phyloP scores from a whole-genome alignment of 805 yeast species.

The Wickerhamomyces queroliae region DNA sequence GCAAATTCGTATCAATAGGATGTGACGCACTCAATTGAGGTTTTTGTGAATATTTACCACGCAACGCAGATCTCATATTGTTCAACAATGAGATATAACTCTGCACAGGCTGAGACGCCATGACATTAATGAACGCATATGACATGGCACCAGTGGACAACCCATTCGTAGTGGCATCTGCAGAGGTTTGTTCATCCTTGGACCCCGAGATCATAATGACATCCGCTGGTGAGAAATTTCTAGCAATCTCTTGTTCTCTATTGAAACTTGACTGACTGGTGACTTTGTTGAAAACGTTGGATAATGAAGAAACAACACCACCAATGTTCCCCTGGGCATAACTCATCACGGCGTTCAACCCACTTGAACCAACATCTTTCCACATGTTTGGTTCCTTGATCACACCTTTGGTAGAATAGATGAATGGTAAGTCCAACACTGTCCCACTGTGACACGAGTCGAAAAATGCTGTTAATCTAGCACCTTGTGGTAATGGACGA shows the following conservation, averaged over 20 bases:
- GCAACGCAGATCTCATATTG: slow-evolving; percentile 52
- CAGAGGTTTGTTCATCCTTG: slow-evolving; percentile 52
- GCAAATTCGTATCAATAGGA: slow-evolving; percentile 51
- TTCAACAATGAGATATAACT: slow-evolving; percentile 56
- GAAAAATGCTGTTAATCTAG: slow-evolving; percentile 62
- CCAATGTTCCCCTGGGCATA: slow-evolving; percentile 47
- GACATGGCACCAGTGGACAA: slow-evolving; percentile 73
- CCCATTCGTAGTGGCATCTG: slow-evolving; percentile 62
- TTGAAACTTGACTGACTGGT: slow-evolving; percentile 14
- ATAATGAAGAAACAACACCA: slow-evolving; percentile 25
- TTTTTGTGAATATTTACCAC: slow-evolving; percentile 58
- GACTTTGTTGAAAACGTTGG: slow-evolving; percentile 16
- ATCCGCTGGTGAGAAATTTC: slow-evolving; percentile 61
- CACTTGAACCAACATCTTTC: slow-evolving; percentile 61
- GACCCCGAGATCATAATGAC: slow-evolving; percentile 64
- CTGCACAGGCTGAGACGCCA: slow-evolving; percentile 49
- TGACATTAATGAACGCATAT: slow-evolving; percentile 57
- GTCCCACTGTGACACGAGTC: slow-evolving; percentile 79
- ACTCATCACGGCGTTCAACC: slow-evolving; percentile 44
- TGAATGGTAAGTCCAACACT: slow-evolving; percentile 62
- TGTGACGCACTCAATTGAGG: slow-evolving; percentile 69
- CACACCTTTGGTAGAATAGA: slow-evolving; percentile 68
- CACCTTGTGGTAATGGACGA: slow-evolving; percentile 55
- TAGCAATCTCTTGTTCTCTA: slow-evolving; percentile 32
- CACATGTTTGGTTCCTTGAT: slow-evolving; percentile 64